Base-by-base conservation (phyloP, 441 rosid genomes). In the Biscutella auriculata region DNA sequence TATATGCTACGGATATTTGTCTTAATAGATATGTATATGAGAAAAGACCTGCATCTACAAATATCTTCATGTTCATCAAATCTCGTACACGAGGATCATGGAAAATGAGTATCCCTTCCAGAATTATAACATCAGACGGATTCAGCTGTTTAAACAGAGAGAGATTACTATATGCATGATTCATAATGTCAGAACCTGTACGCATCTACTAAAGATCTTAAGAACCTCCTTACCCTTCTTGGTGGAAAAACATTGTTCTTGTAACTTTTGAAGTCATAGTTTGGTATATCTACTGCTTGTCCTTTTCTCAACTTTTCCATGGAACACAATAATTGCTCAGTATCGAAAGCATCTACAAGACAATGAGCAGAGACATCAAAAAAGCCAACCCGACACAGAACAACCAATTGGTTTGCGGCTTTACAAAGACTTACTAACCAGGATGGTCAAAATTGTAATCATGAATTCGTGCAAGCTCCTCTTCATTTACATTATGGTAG, bases 381-480 rank as follows among this genome's bases (percentile, higher is more conserved):
- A n/a, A n/a, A n/a, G n/a, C n/a, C n/a, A n/a, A n/a, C n/a, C n/a
- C n/a, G n/a, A n/a, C n/a, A n/a, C n/a, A n/a, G n/a, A n/a, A n/a
- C n/a, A n/a, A n/a, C n/a, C n/a, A n/a, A n/a, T n/a, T n/a, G n/a
- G n/a, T n/a, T n/a, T n/a, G n/a, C n/a, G n/a, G n/a, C n/a, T n/a
- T n/a, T n/a, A n/a, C n/a, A n/a, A n/a, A n/a, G n/a, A n/a, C n/a
- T n/a, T n/a, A n/a, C n/a, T n/a, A n/a, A n/a, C n/a, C n/a, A n/a
- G 97, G 99, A 81, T 89, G 99, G 73, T 94, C 99, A 81, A 89
- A 94, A 77, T 94, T 94, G 84, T 89, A 94, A 60, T 94, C 99
- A 66, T 84, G 84, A 66, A 94, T 97, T 66, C 73, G 73, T 17
- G 75, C 60, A 74, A 94, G 87, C 76, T 89, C 99, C 71, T 84